Base-by-base conservation (phyloP, 495 filamentous ascomycete genomes). In the Penicillium parvum region DNA sequence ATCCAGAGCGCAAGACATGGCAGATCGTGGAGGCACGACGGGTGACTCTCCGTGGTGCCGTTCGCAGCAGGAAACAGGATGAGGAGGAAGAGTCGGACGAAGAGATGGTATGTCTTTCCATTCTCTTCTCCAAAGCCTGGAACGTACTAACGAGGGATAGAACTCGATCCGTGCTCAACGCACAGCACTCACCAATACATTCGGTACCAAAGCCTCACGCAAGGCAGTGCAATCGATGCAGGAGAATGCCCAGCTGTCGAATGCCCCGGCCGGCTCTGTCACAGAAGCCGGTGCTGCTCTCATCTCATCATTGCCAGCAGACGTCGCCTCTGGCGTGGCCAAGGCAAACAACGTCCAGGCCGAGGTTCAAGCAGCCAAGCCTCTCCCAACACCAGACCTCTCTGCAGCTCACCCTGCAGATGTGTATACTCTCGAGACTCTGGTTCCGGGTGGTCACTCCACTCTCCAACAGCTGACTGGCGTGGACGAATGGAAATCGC, bases 181-280 rank as follows among this genome's bases (percentile, higher is more conserved):
- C 47, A 82, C 78, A 32, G 78, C 81, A 25, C 83, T 98, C 4
- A 92, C 89, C 47, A 78, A 88, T 54, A 82, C 84, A 35, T 98
- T 98, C 68, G 94, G 92, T 50, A 95, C 89, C 23, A 94, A 88
- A 70, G 94, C 94, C 68, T 82, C 94, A 2, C 85, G 85, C 72
- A 95, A 95, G 65, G 85, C 84, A 2, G 81, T 91, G 45, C 77
- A 76, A 18, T 81, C 83, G 22, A 68, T 85, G 36, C 83, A 86
- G 16, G 81, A 87, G 57, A 95, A 95, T 50, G 85, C 87, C 27
- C 88, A 95, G 39, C 58, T 74, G 29, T 66, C 68, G 48, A 72
- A 64, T 39, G 64, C 61, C 16, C 69, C 69, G 16, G 63, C 64
- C 5, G 68, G 69, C 22, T 63, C 71, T 16, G 63, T 84, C 35